Percentiles rank a stretch among this genome's conserved stretches.
These are phyloP conservation scores for Aspergillus eucalypticola DNA, from an alignment of 2,329 filamentous ascomycete genomes.

Conservation along the genomic window DNA sequence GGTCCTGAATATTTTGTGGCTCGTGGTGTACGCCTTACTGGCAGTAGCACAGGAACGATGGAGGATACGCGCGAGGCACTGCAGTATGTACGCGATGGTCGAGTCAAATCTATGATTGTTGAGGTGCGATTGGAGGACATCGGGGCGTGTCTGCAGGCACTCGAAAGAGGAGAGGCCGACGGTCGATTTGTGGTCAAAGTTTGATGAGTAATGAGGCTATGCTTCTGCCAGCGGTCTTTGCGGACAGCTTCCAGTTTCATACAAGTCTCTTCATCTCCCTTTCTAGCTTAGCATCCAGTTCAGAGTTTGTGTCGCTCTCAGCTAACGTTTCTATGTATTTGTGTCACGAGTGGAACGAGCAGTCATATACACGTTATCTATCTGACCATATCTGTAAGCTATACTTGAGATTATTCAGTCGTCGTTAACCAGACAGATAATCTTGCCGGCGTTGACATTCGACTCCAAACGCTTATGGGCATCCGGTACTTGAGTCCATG, in stretches of 20 bases:
- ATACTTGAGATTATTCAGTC: background rate
- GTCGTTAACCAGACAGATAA: background rate
- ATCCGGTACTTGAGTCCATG: background rate
- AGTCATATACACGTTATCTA: too few species aligned
- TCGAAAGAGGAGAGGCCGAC: background rate
- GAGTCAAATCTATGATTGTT: background rate
- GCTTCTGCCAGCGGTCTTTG: too few species aligned
- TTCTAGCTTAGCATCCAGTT: background rate
- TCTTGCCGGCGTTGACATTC: background rate
- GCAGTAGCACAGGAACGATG: background rate
- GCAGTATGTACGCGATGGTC: background rate
- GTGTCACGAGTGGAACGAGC: too few species aligned
- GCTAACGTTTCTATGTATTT: too few species aligned
- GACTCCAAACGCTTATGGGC: background rate
- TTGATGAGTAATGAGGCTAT: too few species aligned
- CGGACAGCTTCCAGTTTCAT: too few species aligned
- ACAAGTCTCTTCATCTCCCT: too few species aligned
- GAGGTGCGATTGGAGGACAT: background rate
- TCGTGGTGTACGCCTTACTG: background rate
- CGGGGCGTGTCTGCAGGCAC: background rate
- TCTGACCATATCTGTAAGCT: too few species aligned
- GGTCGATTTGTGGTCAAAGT: background rate
- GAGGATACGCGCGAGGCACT: background rate
- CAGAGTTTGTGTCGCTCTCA: too few species aligned
- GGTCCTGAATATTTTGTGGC: background rate